Conservation (phyloP, 2,329 filamentous ascomycete species). For the Beauveria sp. region DNA sequence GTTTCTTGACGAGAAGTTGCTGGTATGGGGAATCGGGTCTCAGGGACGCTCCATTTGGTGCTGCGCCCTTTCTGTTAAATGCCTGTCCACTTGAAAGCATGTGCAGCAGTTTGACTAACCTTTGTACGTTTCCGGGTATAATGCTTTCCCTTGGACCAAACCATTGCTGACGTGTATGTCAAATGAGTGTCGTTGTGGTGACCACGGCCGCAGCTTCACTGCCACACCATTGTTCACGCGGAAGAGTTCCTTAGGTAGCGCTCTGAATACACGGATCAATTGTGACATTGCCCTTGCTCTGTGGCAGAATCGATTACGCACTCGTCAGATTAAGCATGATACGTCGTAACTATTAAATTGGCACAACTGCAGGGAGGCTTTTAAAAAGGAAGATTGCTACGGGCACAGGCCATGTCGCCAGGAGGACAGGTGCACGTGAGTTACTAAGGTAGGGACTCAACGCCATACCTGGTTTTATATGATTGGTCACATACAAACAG, state of each 20-base stretch:
- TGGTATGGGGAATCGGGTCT: conserved; percentile 16
- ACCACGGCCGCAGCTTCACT: conserved; percentile 11
- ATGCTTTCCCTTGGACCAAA: conserved; percentile 9
- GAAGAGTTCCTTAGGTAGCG: conserved; percentile 13
- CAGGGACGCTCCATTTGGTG: conserved; percentile 19
- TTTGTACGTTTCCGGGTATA: conserved; percentile 8
- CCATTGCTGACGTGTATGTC: conserved; percentile 4
- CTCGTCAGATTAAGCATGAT: too few relatives aligned
- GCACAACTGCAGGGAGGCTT: too few relatives aligned
- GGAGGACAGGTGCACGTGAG: too few relatives aligned
- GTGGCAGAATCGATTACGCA: too few relatives aligned
- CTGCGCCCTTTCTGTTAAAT: not conserved
- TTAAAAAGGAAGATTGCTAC: too few relatives aligned
- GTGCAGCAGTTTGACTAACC: not conserved
- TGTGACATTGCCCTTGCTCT: not conserved
- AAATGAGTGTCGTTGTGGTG: conserved; percentile 1
- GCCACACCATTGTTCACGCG: conserved; percentile 13
- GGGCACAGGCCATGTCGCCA: too few relatives aligned
- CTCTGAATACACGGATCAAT: conserved; percentile 9
- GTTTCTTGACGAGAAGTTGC: conserved; percentile 13
- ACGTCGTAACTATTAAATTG: too few relatives aligned
- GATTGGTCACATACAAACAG: too few relatives aligned
- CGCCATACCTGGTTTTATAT: too few relatives aligned
- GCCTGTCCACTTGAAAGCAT: too few relatives aligned
- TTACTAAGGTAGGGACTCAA: too few relatives aligned